phyloP scores from a whole-genome alignment of 345 rosid genomes.

The Streptanthus diversifolius region DNA sequence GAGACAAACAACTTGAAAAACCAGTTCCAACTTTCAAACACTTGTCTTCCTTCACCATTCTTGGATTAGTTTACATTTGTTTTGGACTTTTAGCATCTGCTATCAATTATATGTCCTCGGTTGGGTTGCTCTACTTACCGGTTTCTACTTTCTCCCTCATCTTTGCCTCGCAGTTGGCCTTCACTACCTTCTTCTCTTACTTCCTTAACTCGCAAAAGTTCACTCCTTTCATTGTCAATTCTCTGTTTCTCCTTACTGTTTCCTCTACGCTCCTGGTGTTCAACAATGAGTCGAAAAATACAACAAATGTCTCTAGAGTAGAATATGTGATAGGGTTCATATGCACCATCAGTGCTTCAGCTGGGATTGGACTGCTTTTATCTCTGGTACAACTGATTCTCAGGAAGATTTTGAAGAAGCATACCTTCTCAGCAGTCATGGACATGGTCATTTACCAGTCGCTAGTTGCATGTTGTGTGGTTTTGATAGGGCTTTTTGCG shows the following conservation, averaged over 20 bases:
- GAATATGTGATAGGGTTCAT: conserved; percentile 39
- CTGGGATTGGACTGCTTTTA: conserved; percentile 38
- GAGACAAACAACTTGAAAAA: neutral
- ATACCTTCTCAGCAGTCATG: conserved; percentile 33
- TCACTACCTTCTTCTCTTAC: conserved; percentile 51
- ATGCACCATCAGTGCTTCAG: conserved; percentile 45
- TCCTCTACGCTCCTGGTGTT: conserved; percentile 49
- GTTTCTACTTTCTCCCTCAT: conserved; percentile 47
- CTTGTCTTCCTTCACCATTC: neutral
- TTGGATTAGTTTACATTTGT: conserved; percentile 27
- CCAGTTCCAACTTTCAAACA: neutral
- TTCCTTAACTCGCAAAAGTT: conserved; percentile 47
- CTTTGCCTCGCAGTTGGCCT: conserved; percentile 43
- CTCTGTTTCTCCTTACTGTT: conserved; percentile 43
- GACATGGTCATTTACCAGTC: conserved; percentile 45
- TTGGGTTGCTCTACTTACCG: conserved; percentile 50
- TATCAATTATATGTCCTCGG: conserved; percentile 35
- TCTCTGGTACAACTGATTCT: conserved; percentile 43
- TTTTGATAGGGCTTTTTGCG: conserved; percentile 43
- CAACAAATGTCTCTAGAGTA: conserved; percentile 8
- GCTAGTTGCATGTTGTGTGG: conserved; percentile 36
- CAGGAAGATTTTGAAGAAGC: conserved; percentile 40
- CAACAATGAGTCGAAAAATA: conserved; percentile 4
- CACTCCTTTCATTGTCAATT: conserved; percentile 42
- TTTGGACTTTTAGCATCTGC: conserved; percentile 39